These are phyloP conservation scores for Tremella fuciformis DNA, from an alignment of 768 basidiomycete species.

Conservation along the genomic window DNA sequence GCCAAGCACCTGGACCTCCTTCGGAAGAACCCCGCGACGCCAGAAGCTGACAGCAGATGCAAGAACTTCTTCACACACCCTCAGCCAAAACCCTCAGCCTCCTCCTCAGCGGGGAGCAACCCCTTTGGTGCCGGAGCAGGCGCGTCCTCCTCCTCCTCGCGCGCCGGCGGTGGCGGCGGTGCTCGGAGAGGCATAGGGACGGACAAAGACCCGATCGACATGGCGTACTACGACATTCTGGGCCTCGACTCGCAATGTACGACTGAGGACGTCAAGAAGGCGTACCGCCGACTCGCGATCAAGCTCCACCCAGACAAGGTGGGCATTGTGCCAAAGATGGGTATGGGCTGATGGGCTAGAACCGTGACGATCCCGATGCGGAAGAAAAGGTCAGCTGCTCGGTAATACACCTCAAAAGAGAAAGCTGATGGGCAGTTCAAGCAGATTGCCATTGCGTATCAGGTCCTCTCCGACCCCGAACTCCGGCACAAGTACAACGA, in stretches of 20 bases:
- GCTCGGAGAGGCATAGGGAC: conserved; percentile 32
- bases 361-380: conserved; percentile 49
- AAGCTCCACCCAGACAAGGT: conserved; percentile 29
- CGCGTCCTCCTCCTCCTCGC: conserved; percentile 3
- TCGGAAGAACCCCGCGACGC: background rate
- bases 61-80: conserved; percentile 45
- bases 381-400: conserved; percentile 48
- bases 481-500: conserved; percentile 51
- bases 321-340: background rate
- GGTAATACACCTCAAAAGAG: background rate
- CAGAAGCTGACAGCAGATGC: conserved; percentile 24
- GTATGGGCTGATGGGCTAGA: conserved; percentile 22
- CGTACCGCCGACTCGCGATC: conserved; percentile 50
- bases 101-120: conserved; percentile 13
- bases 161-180: conserved; percentile 11
- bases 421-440: conserved; percentile 41
- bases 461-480: conserved; percentile 51
- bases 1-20: background rate
- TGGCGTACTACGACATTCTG: conserved; percentile 51
- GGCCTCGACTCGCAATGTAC: conserved; percentile 48
- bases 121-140: conserved; percentile 11
- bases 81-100: conserved; percentile 38
- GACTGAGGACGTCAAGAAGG: conserved; percentile 49
- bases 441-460: conserved; percentile 50
- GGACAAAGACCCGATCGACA: conserved; percentile 48